These are phyloP conservation scores for Cytospora leucostoma DNA, from an alignment of 2,329 filamentous ascomycete species.

Conservation along the genomic window DNA sequence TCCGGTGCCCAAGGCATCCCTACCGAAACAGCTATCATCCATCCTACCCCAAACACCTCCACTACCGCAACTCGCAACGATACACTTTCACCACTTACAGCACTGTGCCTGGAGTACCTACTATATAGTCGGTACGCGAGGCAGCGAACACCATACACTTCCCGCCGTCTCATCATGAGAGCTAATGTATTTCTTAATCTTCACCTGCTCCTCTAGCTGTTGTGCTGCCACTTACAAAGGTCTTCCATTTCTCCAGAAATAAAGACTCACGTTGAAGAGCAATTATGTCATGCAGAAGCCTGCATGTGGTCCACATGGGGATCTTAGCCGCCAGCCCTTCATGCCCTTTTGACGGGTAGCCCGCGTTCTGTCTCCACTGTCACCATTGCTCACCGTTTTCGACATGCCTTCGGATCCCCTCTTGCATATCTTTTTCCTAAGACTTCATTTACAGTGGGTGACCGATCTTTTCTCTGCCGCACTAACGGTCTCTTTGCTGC, in stretches of 20 bases:
- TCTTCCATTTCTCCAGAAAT: conserved; percentile 6
- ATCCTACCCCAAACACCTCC: background rate
- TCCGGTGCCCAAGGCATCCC: conserved; percentile 1
- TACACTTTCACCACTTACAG: background rate
- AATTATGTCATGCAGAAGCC: conserved; percentile 24
- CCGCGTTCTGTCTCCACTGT: conserved; percentile 20
- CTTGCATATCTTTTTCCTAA: conserved; percentile 8
- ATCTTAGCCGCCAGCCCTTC: conserved; percentile 28
- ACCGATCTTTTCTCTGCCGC: conserved; percentile 13
- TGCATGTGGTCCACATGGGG: conserved; percentile 15
- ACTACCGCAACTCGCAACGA: background rate
- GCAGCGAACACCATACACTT: background rate
- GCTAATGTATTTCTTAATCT: background rate
- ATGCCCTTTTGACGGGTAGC: conserved; percentile 36
- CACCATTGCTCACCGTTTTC: conserved; percentile 25
- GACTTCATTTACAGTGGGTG: conserved; percentile 4
- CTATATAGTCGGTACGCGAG: background rate
- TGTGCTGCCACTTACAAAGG: background rate
- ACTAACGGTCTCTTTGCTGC: conserved; percentile 22
- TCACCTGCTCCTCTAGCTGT: background rate
- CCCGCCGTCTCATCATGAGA: conserved; percentile 2
- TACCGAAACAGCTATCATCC: background rate
- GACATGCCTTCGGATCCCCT: conserved; percentile 11
- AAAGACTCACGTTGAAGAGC: background rate
- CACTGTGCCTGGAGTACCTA: background rate